Percentiles rank a stretch among this genome's conserved stretches.
phyloP scores from a whole-genome alignment of 2,329 filamentous ascomycete genomes.

The Fusarium dlaminii region DNA sequence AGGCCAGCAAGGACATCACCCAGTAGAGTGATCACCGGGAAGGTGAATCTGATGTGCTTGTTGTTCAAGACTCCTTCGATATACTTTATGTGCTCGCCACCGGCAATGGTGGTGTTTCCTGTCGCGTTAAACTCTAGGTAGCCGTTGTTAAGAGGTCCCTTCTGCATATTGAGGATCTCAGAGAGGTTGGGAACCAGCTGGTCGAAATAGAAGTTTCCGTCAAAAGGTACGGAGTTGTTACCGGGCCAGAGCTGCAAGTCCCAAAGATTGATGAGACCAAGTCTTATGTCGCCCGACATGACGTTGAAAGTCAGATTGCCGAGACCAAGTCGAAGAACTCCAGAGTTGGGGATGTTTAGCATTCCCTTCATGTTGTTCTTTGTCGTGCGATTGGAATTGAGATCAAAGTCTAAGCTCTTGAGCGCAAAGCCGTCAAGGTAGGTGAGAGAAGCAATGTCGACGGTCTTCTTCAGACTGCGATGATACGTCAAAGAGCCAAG shows the following conservation, averaged over 20 bases:
- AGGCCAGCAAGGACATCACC: slow-evolving; percentile 51
- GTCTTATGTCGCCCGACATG: slow-evolving; percentile 49
- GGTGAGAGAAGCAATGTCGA: slow-evolving; percentile 53
- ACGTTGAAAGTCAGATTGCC: slow-evolving; percentile 59
- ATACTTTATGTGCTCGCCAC: slow-evolving; percentile 55
- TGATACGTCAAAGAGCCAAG: slow-evolving; percentile 52
- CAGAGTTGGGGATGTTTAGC: slow-evolving; percentile 57
- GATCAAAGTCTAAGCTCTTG: slow-evolving; percentile 50
- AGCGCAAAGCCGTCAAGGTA: slow-evolving; percentile 52
- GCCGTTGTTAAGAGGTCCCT: slow-evolving; percentile 49
- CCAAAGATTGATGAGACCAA: slow-evolving; percentile 52
- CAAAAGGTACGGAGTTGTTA: slow-evolving; percentile 54
- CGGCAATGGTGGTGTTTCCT: slow-evolving; percentile 53
- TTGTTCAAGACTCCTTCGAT: slow-evolving; percentile 55
- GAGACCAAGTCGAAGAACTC: slow-evolving; percentile 54
- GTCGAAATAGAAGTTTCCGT: slow-evolving; percentile 54
- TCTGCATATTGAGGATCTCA: slow-evolving; percentile 51
- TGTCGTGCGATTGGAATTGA: slow-evolving; percentile 48
- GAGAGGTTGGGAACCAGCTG: slow-evolving; percentile 54
- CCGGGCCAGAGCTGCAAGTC: slow-evolving; percentile 54
- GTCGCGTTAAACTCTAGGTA: slow-evolving; percentile 53
- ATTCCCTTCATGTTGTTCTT: slow-evolving; percentile 55
- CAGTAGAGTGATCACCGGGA: slow-evolving; percentile 52
- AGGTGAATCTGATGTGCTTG: slow-evolving; percentile 47
- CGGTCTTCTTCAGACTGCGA: slow-evolving; percentile 53